Conservation (phyloP, 2,329 filamentous ascomycete genomes). For the Biscogniauxia mediterranea region DNA sequence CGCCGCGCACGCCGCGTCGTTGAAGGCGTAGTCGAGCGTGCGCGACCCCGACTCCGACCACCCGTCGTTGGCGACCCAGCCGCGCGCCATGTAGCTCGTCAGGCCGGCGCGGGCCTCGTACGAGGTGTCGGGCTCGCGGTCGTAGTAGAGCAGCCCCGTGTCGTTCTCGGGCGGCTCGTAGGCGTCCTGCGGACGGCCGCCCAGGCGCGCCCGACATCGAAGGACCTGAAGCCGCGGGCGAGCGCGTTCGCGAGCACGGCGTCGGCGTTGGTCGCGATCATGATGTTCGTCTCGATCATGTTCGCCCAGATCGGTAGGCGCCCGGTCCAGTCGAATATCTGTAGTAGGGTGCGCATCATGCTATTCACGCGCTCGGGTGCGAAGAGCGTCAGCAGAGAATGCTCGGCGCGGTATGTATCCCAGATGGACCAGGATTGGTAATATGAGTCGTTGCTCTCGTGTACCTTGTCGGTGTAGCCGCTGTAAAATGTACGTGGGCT, state of each 20-base stretch:
- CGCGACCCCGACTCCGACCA: conserved; percentile 47
- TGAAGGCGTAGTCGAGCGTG: conserved; percentile 47
- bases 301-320: conserved; percentile 50
- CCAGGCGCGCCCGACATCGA: conserved; percentile 44
- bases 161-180: conserved; percentile 44
- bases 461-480: conserved; percentile 45
- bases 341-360: conserved; percentile 46
- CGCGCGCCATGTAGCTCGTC: conserved; percentile 42
- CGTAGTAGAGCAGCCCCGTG: conserved; percentile 44
- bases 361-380: conserved; percentile 45
- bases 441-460: conserved; percentile 42
- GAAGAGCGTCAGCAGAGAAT: conserved; percentile 44
- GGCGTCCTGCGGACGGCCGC: conserved; percentile 42
- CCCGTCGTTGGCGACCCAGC: conserved; percentile 46
- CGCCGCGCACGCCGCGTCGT: conserved; percentile 44
- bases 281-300: conserved; percentile 49
- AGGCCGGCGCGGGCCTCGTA: conserved; percentile 46
- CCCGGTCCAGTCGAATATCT: conserved; percentile 46
- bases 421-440: conserved; percentile 52
- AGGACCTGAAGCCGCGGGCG: conserved; percentile 40
- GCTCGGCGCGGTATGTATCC: conserved; percentile 49
- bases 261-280: conserved; percentile 49
- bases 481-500: conserved; percentile 39
- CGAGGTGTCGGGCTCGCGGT: conserved; percentile 44
- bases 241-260: conserved; percentile 48